phyloP scores from a whole-genome alignment of 1,139 yeast species.

The Scheffersomyces stambukii region DNA sequence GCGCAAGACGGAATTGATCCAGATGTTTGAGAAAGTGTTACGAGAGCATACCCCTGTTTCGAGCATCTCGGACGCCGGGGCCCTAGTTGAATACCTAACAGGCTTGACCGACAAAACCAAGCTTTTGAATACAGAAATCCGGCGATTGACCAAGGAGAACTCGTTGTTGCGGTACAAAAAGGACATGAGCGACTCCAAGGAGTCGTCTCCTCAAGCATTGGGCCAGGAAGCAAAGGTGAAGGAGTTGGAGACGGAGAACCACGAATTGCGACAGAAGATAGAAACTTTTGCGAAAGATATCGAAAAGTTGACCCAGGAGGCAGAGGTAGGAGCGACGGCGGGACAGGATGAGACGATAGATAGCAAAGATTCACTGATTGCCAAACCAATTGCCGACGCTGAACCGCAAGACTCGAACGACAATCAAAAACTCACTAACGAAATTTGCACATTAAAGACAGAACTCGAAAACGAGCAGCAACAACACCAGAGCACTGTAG shows the following conservation, averaged over 20 bases:
- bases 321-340: too few relatives aligned
- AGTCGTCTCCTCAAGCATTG: too few relatives aligned
- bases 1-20: constrained; percentile 59
- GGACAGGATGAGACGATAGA: too few relatives aligned
- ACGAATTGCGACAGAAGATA: constrained; percentile 9
- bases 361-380: too few relatives aligned
- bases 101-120: constrained; percentile 60
- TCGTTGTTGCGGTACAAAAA: constrained; percentile 20
- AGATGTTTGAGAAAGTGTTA: constrained; percentile 63
- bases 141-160: constrained; percentile 19
- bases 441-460: too few relatives aligned
- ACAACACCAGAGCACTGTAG: too few relatives aligned
- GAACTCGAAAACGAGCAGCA: too few relatives aligned
- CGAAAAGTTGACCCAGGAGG: constrained; percentile 12
- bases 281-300: constrained; percentile 9
- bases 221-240: constrained; percentile 6
- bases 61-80: constrained; percentile 65
- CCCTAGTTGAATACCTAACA: constrained; percentile 64
- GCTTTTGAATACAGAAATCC: constrained; percentile 52
- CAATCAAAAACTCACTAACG: too few relatives aligned
- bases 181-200: constrained; percentile 13
- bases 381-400: too few relatives aligned
- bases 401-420: too few relatives aligned
- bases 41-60: constrained; percentile 80
- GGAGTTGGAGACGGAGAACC: constrained; percentile 10